phyloP scores from a whole-genome alignment of 345 rosid species.

The Citropsis articulata region DNA sequence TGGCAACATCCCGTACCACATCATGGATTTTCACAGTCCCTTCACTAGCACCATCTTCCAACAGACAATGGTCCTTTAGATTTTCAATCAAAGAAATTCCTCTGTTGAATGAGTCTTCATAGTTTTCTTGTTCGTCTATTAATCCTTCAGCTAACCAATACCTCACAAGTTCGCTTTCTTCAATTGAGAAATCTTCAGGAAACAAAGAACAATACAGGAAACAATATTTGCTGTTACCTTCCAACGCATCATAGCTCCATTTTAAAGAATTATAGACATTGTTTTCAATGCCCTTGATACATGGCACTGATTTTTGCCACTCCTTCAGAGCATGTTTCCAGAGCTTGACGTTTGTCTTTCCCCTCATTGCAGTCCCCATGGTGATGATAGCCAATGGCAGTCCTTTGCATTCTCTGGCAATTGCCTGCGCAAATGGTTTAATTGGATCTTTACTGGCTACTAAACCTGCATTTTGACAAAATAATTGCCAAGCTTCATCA shows the following conservation, averaged over 20 bases:
- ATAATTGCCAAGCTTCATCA: slow-evolving; percentile 30
- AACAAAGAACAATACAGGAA: slow-evolving; percentile 45
- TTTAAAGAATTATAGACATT: slow-evolving; percentile 35
- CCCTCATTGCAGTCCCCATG: slow-evolving; percentile 38
- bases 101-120: slow-evolving; percentile 24
- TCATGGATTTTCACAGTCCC: slow-evolving; percentile 47
- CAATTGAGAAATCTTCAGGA: slow-evolving; percentile 41
- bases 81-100: slow-evolving; percentile 40
- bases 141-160: slow-evolving; percentile 47
- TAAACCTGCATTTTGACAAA: slow-evolving; percentile 14
- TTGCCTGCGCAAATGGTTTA: slow-evolving; percentile 24
- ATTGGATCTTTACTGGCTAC: slow-evolving; percentile 19
- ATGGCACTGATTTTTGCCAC: slow-evolving; percentile 32
- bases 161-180: slow-evolving; percentile 31
- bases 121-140: slow-evolving; percentile 26
- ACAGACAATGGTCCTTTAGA: slow-evolving; percentile 42
- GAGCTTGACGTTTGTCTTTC: slow-evolving; percentile 17
- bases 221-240: slow-evolving; percentile 30
- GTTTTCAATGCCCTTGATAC: slow-evolving; percentile 26
- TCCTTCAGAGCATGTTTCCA: slow-evolving; percentile 42
- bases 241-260: slow-evolving; percentile 35
- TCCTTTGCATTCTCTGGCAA: slow-evolving; percentile 37
- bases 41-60: slow-evolving; percentile 35
- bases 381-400: slow-evolving; percentile 51
- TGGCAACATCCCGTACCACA: slow-evolving; percentile 44